These are phyloP conservation scores for Blastocystis sp. DNA, from an alignment of 352 stramenopile species.

Conservation along the genomic window DNA sequence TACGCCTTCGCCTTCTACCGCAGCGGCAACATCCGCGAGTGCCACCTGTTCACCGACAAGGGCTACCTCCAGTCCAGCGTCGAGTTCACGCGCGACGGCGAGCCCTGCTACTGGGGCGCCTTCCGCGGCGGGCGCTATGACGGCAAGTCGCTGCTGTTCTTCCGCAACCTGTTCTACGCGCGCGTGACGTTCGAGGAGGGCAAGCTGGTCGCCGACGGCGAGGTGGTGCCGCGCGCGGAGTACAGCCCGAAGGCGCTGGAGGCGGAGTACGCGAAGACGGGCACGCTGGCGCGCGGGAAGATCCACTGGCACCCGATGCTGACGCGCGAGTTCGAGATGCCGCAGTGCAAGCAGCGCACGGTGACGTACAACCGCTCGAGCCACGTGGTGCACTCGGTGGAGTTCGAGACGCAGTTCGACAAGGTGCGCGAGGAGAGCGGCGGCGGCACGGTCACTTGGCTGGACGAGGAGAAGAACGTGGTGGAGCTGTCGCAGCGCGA, in stretches of 20 bases:
- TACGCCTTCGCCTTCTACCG: not conserved
- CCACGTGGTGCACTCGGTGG: conserved; percentile 2
- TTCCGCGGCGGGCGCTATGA: not conserved
- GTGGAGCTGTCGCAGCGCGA: not conserved
- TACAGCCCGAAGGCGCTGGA: not conserved
- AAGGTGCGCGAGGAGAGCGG: conserved; percentile 11
- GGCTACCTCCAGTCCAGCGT: not conserved
- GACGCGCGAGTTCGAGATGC: not conserved
- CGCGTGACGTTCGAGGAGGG: conserved; percentile 17
- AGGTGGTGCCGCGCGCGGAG: not conserved
- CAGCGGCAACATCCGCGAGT: conserved; percentile 13
- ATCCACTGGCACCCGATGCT: conserved; percentile 32
- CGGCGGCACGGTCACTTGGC: not conserved
- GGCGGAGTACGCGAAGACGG: not conserved
- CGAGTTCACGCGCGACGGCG: not conserved
- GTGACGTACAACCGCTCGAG: not conserved
- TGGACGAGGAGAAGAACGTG: not conserved
- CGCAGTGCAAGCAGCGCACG: not conserved
- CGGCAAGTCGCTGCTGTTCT: conserved; percentile 26
- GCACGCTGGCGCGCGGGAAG: not conserved
- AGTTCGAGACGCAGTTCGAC: conserved; percentile 8
- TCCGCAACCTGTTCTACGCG: conserved; percentile 15
- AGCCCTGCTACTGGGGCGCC: conserved; percentile 13
- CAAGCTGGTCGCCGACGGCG: not conserved
- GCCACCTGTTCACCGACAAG: not conserved